Evolutionary conservation across 73 alveolate species (phyloP).

Genomic region (Paramecium pentaurelia): DNA sequence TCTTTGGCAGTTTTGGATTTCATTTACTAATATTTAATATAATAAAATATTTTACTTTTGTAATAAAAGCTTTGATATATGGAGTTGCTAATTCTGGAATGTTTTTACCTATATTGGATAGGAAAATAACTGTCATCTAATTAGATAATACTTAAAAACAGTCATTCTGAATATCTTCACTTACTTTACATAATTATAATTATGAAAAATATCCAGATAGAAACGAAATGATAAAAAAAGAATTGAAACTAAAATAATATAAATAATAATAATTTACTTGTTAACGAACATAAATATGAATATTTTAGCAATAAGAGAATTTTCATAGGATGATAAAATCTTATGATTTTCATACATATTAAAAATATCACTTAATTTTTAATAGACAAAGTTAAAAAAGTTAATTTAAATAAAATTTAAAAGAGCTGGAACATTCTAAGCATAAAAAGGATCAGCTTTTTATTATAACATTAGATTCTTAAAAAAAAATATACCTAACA

Average conservation of each 20-base stretch:
- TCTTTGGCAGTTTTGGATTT: too few species aligned
- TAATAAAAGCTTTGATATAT: not conserved
- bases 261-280: not conserved
- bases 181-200: not conserved
- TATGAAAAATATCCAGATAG: not conserved
- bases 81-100: slow-evolving; percentile 64
- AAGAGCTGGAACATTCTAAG: slow-evolving; percentile 34
- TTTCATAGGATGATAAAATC: slow-evolving; percentile 52
- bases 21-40: too few species aligned
- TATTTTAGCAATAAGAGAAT: slow-evolving; percentile 53
- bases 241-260: slow-evolving; percentile 67
- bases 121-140: slow-evolving; percentile 56
- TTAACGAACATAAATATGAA: slow-evolving; percentile 53
- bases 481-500: slow-evolving; percentile 14
- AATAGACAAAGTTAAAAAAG: slow-evolving; percentile 15
- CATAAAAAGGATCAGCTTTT: not conserved
- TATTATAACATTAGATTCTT: slow-evolving; percentile 12
- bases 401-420: slow-evolving; percentile 9
- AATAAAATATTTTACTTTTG: not conserved
- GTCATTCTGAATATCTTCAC: not conserved
- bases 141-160: slow-evolving; percentile 59
- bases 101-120: slow-evolving; percentile 48
- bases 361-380: not conserved
- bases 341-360: slow-evolving; percentile 56
- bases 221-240: slow-evolving; percentile 72